Evolutionary conservation across 2,329 filamentous ascomycete genomes (phyloP).

Genomic region (Hymenoscyphus salicellus): DNA sequence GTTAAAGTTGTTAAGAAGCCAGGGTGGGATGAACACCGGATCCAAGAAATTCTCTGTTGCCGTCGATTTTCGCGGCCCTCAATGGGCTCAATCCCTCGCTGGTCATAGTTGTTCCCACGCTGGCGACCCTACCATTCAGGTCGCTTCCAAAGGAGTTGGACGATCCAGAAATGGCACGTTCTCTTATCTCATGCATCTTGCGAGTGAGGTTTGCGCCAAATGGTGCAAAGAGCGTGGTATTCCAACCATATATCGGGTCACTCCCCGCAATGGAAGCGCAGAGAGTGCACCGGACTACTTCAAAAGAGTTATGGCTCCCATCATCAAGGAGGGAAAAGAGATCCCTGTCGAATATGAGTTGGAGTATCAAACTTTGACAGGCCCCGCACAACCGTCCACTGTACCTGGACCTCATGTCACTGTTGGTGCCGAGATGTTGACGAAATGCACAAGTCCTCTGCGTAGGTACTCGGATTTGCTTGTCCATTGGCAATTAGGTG

Average conservation of each 20-base stretch:
- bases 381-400: constrained; percentile 52
- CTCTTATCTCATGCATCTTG: constrained; percentile 56
- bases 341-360: constrained; percentile 13
- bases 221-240: constrained; percentile 59
- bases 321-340: constrained; percentile 18
- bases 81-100: constrained; percentile 5
- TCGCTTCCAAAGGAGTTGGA: constrained; percentile 12
- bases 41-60: constrained; percentile 9
- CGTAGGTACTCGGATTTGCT: constrained; percentile 62
- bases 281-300: constrained; percentile 30
- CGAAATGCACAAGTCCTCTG: constrained; percentile 64
- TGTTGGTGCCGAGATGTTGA: constrained; percentile 58
- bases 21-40: constrained; percentile 13
- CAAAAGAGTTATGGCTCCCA: constrained; percentile 24
- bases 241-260: constrained; percentile 54
- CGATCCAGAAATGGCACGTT: constrained; percentile 39
- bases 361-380: constrained; percentile 41
- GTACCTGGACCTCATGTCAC: constrained; percentile 53
- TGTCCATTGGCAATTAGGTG: constrained; percentile 65
- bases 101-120: constrained; percentile 12
- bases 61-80: constrained; percentile 19
- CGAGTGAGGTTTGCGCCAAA: constrained; percentile 57
- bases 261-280: constrained; percentile 27
- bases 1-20: constrained; percentile 14
- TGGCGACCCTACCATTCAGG: constrained; percentile 30